These are phyloP conservation scores for Arabidopsis hybrid DNA, from an alignment of 441 rosid species.

Conservation along the genomic window DNA sequence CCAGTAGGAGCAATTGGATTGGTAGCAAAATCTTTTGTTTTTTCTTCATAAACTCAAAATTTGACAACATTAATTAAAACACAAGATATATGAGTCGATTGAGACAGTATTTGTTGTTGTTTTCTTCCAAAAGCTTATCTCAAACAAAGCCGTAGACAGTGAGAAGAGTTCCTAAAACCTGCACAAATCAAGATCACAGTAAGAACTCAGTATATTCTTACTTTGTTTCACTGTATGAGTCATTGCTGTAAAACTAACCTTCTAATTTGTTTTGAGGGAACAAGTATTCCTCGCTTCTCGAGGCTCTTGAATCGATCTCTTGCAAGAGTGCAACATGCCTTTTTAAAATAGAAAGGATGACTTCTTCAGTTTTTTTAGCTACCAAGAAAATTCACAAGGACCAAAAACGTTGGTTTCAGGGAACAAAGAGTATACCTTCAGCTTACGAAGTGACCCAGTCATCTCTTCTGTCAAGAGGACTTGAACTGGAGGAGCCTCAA, in stretches of 20 bases:
- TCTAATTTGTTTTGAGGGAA: conserved; percentile 58
- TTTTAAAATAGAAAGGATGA: conserved; percentile 34
- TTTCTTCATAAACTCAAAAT: conserved; percentile 24
- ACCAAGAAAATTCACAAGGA: conserved; percentile 14
- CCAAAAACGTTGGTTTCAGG: background rate
- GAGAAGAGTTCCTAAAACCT: conserved; percentile 36
- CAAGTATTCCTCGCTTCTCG: conserved; percentile 87
- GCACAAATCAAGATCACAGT: conserved; percentile 29
- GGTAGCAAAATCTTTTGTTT: conserved; percentile 9
- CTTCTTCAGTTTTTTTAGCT: conserved; percentile 15
- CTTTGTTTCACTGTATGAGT: background rate
- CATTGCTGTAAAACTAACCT: conserved; percentile 54
- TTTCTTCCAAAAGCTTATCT: background rate
- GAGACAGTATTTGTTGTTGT: conserved; percentile 9
- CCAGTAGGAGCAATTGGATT: background rate
- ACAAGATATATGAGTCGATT: conserved; percentile 27
- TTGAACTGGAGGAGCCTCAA: conserved; percentile 82
- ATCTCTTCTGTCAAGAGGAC: conserved; percentile 89
- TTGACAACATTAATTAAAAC: conserved; percentile 32
- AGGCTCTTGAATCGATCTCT: conserved; percentile 89
- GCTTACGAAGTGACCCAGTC: conserved; percentile 83
- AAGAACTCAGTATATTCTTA: conserved; percentile 23
- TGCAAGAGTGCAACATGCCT: conserved; percentile 86
- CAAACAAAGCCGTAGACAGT: conserved; percentile 8
- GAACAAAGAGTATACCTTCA: conserved; percentile 57